Conservation (phyloP, 495 filamentous ascomycete genomes). For the Aspergillus ostianus region DNA sequence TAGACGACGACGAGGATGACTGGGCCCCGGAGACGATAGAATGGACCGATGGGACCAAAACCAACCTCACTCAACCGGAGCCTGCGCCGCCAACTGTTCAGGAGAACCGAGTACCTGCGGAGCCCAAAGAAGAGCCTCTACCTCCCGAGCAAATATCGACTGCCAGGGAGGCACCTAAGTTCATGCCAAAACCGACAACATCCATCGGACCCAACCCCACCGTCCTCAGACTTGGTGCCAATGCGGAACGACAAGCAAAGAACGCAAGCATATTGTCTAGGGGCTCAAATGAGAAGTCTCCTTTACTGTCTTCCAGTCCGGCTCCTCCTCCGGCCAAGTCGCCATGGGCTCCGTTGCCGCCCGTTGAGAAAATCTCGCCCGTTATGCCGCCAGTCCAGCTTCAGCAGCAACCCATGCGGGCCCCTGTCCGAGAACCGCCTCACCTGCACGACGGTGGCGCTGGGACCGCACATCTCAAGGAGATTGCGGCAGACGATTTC, state of each 20-base stretch:
- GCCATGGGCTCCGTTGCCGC: conserved; percentile 84
- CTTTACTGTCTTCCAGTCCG: conserved; percentile 75
- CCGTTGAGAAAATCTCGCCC: conserved; percentile 77
- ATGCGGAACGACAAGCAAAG: conserved; percentile 51
- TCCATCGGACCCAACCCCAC: conserved; percentile 54
- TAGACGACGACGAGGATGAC: conserved; percentile 97
- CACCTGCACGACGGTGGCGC: conserved; percentile 29
- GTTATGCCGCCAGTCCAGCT: conserved; percentile 49
- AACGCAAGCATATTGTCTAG: conserved; percentile 59
- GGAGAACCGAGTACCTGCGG: conserved; percentile 19
- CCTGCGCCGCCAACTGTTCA: conserved; percentile 26
- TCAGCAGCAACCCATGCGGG: conserved; percentile 25
- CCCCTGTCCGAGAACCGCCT: conserved; percentile 28
- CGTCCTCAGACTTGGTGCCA: conserved; percentile 52
- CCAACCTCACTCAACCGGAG: conserved; percentile 64
- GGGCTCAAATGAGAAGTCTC: conserved; percentile 70
- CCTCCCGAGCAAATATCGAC: conserved; percentile 21
- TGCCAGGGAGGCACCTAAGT: conserved; percentile 31
- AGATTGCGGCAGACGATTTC: conserved; percentile 94
- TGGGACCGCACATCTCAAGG: conserved; percentile 57
- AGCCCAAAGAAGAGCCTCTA: conserved; percentile 26
- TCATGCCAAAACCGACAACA: conserved; percentile 44
- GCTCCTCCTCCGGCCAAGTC: conserved; percentile 77
- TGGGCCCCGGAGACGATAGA: conserved; percentile 96
- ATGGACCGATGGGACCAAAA: conserved; percentile 97